phyloP scores from a whole-genome alignment of 306 rosid species.

The Acmispon strigosus region DNA sequence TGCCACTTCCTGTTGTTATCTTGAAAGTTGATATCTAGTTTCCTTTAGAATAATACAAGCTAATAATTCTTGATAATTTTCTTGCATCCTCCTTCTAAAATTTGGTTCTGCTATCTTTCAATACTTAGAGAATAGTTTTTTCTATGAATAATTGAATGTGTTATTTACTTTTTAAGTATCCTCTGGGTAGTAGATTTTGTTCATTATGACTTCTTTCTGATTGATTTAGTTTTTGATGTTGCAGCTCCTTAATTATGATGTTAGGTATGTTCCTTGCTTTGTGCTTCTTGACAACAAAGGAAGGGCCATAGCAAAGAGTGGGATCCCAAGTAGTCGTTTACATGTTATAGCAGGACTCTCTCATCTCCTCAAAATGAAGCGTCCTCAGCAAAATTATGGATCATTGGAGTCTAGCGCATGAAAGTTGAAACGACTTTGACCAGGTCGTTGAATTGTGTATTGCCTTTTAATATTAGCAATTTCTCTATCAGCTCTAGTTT shows the following conservation, averaged over 20 bases:
- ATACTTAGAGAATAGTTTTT: too few relatives aligned
- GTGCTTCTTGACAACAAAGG: constrained; percentile 78
- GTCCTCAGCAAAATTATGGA: constrained; percentile 25
- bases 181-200: neutral
- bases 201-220: constrained; percentile 7
- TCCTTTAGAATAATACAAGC: too few relatives aligned
- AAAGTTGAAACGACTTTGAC: neutral
- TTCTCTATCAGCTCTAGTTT: too few relatives aligned
- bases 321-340: constrained; percentile 72
- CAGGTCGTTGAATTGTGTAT: neutral
- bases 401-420: neutral
- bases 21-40: too few relatives aligned
- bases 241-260: constrained; percentile 86
- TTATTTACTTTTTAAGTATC: neutral
- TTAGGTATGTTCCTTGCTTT: constrained; percentile 84
- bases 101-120: too few relatives aligned
- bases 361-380: constrained; percentile 80
- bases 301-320: constrained; percentile 76
- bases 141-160: neutral
- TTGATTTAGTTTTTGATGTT: constrained; percentile 3
- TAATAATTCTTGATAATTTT: too few relatives aligned
- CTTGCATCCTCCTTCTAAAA: too few relatives aligned
- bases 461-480: neutral
- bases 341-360: constrained; percentile 84
- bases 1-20: too few relatives aligned